Percentiles rank a stretch among this genome's conserved stretches.
Conservation (phyloP, 23 red algal species). For the Agarophyton chilense region DNA sequence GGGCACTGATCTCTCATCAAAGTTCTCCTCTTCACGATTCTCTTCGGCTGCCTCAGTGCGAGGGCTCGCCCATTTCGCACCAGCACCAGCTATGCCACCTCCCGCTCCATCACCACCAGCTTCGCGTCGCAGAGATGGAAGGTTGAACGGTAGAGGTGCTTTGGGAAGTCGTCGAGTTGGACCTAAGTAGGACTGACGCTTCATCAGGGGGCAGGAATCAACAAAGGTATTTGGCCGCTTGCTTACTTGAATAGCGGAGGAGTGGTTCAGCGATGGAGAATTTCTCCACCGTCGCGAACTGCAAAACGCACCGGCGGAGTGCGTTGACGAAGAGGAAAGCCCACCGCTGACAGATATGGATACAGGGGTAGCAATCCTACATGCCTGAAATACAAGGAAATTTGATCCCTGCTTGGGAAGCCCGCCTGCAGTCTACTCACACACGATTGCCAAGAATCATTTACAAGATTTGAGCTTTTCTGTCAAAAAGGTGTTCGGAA, state of each 20-base stretch:
- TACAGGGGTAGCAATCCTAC: neutral
- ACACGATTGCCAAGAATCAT: constrained; percentile 2
- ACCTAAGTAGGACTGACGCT: constrained; percentile 37
- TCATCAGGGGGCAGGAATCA: constrained; percentile 1
- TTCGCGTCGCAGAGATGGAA: constrained; percentile 63
- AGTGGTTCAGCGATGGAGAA: neutral
- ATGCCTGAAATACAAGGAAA: neutral
- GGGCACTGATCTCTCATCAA: constrained; percentile 27
- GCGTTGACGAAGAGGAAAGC: neutral
- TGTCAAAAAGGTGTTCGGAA: neutral
- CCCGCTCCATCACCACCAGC: constrained; percentile 42
- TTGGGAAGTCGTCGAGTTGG: constrained; percentile 27
- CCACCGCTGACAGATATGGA: neutral
- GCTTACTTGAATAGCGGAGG: neutral
- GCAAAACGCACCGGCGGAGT: neutral
- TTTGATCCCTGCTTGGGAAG: neutral
- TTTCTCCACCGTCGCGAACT: neutral
- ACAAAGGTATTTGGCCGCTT: neutral
- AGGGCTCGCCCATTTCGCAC: constrained; percentile 68
- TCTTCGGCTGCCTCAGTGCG: constrained; percentile 15
- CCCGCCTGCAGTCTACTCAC: too few species aligned
- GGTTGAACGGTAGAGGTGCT: constrained; percentile 54
- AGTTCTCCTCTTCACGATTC: constrained; percentile 4
- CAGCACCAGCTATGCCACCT: constrained; percentile 65
- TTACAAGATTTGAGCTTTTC: neutral